phyloP scores from a whole-genome alignment of 768 basidiomycete genomes.

The Trametes cubensis region DNA sequence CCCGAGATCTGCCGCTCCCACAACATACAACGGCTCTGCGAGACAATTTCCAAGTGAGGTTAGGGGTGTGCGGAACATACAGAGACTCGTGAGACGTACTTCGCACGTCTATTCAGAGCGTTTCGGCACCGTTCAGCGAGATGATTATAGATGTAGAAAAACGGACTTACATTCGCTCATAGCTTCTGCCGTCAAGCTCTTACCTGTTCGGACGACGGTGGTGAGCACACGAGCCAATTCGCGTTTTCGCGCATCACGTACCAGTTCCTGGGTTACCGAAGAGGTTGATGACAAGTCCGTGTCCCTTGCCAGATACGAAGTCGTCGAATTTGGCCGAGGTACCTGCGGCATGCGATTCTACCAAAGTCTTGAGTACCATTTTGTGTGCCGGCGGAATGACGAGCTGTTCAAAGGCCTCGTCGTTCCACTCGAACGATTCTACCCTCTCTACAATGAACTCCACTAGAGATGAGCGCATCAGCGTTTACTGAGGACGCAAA shows the following conservation, averaged over 20 bases:
- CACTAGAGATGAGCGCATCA: slow-evolving; percentile 38
- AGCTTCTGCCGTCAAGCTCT: slow-evolving; percentile 40
- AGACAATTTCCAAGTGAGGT: neutral
- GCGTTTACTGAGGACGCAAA: neutral
- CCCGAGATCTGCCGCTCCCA: slow-evolving; percentile 41
- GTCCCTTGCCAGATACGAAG: slow-evolving; percentile 41
- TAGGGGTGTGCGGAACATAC: neutral
- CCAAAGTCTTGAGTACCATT: slow-evolving; percentile 33
- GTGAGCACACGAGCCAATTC: neutral
- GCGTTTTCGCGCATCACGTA: neutral
- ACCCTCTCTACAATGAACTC: slow-evolving; percentile 64
- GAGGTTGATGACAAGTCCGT: slow-evolving; percentile 39
- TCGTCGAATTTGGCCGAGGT: slow-evolving; percentile 35
- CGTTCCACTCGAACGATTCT: slow-evolving; percentile 44
- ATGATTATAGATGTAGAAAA: neutral
- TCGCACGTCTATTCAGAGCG: slow-evolving; percentile 24
- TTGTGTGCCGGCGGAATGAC: slow-evolving; percentile 37
- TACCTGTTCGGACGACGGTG: slow-evolving; percentile 18
- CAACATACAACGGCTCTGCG: slow-evolving; percentile 37
- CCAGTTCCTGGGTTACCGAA: slow-evolving; percentile 39
- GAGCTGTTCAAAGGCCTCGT: slow-evolving; percentile 37
- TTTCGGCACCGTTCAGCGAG: neutral
- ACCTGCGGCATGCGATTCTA: slow-evolving; percentile 33
- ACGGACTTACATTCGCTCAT: slow-evolving; percentile 39
- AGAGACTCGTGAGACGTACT: slow-evolving; percentile 19